Percentiles rank a stretch among this genome's conserved stretches.
These are phyloP conservation scores for Pezicula radicicola DNA, from an alignment of 2,329 filamentous ascomycete species.

Conservation along the genomic window DNA sequence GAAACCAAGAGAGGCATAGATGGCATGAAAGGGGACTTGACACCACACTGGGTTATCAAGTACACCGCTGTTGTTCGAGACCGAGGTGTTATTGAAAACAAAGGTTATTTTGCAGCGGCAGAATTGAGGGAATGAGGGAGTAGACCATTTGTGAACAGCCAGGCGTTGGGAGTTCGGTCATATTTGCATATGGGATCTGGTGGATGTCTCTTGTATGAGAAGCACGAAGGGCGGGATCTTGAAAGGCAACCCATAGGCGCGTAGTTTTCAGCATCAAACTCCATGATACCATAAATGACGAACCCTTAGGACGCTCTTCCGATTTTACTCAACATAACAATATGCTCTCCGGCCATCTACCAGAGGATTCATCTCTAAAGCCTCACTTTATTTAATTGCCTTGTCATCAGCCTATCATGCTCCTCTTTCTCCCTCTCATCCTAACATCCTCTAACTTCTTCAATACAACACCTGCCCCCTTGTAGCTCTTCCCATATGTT, in stretches of 20 bases:
- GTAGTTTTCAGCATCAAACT: no score
- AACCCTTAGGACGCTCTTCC: no score
- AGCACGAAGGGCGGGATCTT: neutral
- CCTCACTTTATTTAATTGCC: no score
- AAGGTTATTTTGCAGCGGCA: conserved; percentile 92
- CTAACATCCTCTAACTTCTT: conserved; percentile 87
- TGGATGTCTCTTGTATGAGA: neutral
- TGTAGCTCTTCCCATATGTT: conserved; percentile 72
- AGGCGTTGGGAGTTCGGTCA: neutral
- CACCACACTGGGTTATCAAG: conserved; percentile 92
- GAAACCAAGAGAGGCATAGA: conserved; percentile 36
- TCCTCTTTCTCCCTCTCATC: conserved; percentile 91
- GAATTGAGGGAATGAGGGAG: conserved; percentile 50
- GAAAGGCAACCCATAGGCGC: no score
- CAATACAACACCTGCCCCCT: conserved; percentile 71
- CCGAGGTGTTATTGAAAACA: conserved; percentile 94
- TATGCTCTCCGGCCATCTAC: no score
- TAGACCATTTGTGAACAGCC: neutral
- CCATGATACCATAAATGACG: no score
- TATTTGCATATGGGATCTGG: neutral
- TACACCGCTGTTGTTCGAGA: conserved; percentile 95
- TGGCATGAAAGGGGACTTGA: conserved; percentile 73
- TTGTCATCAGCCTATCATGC: conserved; percentile 75
- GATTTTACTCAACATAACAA: no score
- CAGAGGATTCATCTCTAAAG: no score